Base-by-base conservation (phyloP, 2,329 filamentous ascomycete species). In the Trichophyton schoenleinii region DNA sequence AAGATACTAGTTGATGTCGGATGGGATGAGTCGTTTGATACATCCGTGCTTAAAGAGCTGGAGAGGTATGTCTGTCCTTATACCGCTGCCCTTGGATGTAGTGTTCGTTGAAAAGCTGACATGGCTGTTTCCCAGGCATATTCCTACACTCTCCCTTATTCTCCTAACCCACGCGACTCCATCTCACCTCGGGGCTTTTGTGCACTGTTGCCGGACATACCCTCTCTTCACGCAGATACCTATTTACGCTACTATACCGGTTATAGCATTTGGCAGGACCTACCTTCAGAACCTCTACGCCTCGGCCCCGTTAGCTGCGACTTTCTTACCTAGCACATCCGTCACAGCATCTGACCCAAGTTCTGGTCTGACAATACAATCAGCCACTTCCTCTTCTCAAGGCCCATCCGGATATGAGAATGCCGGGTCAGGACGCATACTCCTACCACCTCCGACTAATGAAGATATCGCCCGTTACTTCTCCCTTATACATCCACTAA, bases 181-280 rank as follows among this genome's bases (percentile, higher is more conserved):
- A 59, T 85, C 89, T 59, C 94, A 99, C 76, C 83, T 99, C 61
- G 92, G 89, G 67, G 94, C 94, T 63, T 96, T 89, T 73, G 91
- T 89, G 49, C 91, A 97, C 74, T 96, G 91, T 78, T 97, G 94
- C 85, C 96, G 96, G 75, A 87, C 96, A 73, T 88, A 97, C 65
- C 91, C 94, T 53, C 81, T 89, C 55, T 99, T 99, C 75, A 87
- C 87, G 8, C 87, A 91, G 70, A 91, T 99, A 64, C 94, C 94
- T 46, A 86, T 96, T 62, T 99, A 96, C 75, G 94, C 94, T 61
- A 99, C 94, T 3, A 86, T 86, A 44, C 94, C 94, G 8, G 91
- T 99, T 67, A 91, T 96, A 69, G 88, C 94, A 48, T 85, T 99
- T 53, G 94, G 94, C 20, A 87, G 92, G 46, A 95, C 91, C 0